Evolutionary conservation across 352 stramenopile genomes (phyloP), one percentile per base, ranked within the genome.

Genomic region (Globisporangium rhizosaccharum): DNA sequence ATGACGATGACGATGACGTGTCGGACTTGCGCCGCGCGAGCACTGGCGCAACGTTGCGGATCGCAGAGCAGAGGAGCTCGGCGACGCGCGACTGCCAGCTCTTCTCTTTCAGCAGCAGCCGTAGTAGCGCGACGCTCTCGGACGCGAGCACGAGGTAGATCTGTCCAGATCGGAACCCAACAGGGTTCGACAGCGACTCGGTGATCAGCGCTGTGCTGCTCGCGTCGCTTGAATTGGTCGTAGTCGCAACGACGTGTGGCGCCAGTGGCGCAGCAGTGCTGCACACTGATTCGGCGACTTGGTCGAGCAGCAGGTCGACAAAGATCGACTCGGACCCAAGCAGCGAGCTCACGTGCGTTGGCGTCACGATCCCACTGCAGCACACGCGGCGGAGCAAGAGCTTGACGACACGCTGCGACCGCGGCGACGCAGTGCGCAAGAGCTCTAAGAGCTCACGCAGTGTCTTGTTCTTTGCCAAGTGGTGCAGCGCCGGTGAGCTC

Each of bases 281-380:
- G 58, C 82, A 93, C 18, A 96, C 77, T 0, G 86, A 92, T 44
- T 96, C 86, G 7, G 86, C 82, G 14, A 96, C 85, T 76, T 93
- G 86, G 67, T 96, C 82, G 1, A 96, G 71, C 52, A 96, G 49
- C 10, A 93, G 57, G 62, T 96, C 86, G n/a, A 93, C 73, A 14
- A 96, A 62, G 12, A 94, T 75, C 2, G 82, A 87, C 42, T 93
- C 84, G 0, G 82, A 92, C 1, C 86, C 86, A 51, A 92, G 82
- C 9, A 96, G 74, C 10, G 73, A 67, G 41, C 76, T 79, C 11
- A 96, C 79, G 44, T 89, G 71, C 30, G 62, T 67, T 12, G 86
- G 86, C 20, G 75, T 80, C 28, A 96, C 75, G 23, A 66, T 72
- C n/a, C 81, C 82, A 42, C 71, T 84, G n/a, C 72, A 79, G 53